These are phyloP conservation scores for Barnettozyma vustinii DNA, from an alignment of 805 yeast genomes.

Conservation along the genomic window DNA sequence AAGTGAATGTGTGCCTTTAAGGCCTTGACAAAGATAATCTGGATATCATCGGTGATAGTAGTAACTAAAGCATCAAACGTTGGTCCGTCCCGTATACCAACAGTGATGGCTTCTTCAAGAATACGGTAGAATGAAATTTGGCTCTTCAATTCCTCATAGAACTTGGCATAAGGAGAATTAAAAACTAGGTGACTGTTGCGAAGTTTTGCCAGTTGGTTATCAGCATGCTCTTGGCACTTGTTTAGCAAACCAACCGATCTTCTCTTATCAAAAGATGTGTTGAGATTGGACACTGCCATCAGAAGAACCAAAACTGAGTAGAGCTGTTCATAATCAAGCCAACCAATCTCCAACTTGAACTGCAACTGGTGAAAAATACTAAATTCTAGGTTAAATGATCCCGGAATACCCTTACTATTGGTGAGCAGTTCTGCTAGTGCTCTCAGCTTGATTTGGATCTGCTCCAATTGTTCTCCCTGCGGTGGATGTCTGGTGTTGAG, in stretches of 20 bases:
- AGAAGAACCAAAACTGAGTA: conserved; percentile 7
- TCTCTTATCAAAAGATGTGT: conserved; percentile 19
- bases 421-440: conserved; percentile 6
- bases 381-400: not conserved
- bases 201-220: not conserved
- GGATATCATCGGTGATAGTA: not conserved
- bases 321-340: conserved; percentile 7
- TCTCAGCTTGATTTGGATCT: conserved; percentile 2
- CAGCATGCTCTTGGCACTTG: conserved; percentile 1
- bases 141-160: conserved; percentile 1
- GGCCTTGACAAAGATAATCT: conserved; percentile 11
- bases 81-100: conserved; percentile 5
- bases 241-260: conserved; percentile 10
- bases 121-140: conserved; percentile 11
- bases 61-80: not conserved
- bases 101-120: conserved; percentile 12
- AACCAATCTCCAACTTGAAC: conserved; percentile 2
- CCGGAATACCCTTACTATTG: not conserved
- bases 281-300: conserved; percentile 11
- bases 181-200: not conserved
- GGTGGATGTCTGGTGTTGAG: conserved; percentile 1
- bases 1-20: conserved; percentile 16
- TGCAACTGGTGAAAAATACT: not conserved
- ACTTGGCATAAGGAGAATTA: not conserved
- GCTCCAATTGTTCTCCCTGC: not conserved